Base-by-base conservation (phyloP, 2,329 filamentous ascomycete genomes). In the Fusarium armeniacum region DNA sequence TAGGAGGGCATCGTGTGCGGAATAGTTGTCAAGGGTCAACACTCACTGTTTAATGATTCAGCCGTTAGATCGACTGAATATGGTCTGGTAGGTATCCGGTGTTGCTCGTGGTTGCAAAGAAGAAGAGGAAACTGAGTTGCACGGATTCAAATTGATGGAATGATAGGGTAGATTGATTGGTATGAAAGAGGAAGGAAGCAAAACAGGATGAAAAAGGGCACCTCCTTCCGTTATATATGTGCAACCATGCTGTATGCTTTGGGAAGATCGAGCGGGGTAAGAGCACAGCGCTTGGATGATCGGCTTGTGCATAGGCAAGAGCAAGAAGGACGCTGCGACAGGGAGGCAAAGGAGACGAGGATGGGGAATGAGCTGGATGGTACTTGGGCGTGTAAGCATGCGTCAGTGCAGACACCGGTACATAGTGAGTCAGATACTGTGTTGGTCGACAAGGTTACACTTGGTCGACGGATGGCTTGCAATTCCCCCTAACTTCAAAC, bases 251-350 rank as follows among this genome's bases (percentile, higher is more conserved):
- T 54, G 55, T 52, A 51, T 61, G 53, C 56, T 74, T 58, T 56
- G 6, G 41, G 36, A 61, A 47, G 45, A 73, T 56, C 65, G 69
- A 74, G 72, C 72, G 72, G 72, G 72, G 72, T 74, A 74, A 71
- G 36, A 55, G 69, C 47, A 24, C 16, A 50, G 47, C 65, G 69
- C 69, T 62, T 74, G 69, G 70, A 67, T 61, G 62, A 59, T 58
- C 56, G 60, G 40, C 40, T 28, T 62, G 47, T 20, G 45, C 22
- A 61, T 24, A 51, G 50, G 51, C 30, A 50, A 28, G 56, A 58
- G 61, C 22, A 18, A 26, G 43, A 50, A 26, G 53, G 60, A 61
- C 55, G 44, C 51, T 52, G 51, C 28, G 49, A 67, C 53, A 52
- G 44, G 20, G 47, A 67, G 52, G 49, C 43, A 56, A 63, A 43